Base-by-base conservation (phyloP, 2,329 filamentous ascomycete genomes). In the Coniochaeta ligniaria region DNA sequence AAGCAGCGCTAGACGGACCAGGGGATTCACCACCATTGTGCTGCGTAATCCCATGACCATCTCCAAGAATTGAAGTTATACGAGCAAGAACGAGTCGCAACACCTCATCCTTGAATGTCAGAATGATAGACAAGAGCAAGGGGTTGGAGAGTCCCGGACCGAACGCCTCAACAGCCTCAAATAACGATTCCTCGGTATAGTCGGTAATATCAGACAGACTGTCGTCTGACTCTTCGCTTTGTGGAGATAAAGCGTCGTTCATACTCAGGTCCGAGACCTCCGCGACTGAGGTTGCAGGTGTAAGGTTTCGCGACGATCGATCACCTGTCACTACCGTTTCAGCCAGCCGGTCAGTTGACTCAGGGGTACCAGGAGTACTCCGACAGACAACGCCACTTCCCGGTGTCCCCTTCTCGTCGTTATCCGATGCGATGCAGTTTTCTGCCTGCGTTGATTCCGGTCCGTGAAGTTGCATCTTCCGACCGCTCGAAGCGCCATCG, bases 121-220 rank as follows among this genome's bases (percentile, higher is more conserved):
- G 17, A 24, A 57, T 38, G 33, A 57, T 57, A 22, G 54, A 57
- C 7, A 57, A n/a, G 22, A 57, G 9, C n/a, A 57, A 17, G n/a
- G 54, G 31, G 22, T 57, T 57, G n/a, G 31, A 38, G n/a, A 57
- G 33, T 7, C 11, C 54, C 6, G 54, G 54, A 8, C 35, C 33
- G 22, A 57, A 38, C 31, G 31, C 33, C 12, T 57, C 54, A 12
- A 38, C 54, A 38, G 28, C 31, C 28, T 57, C 54, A 7, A 57
- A 57, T 8, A 57, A 38, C n/a, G 54, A 57, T 26, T 57, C 54
- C n/a, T 36, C 54, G n/a, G 54, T 57, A 36, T 57, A 57, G 33
- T 57, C 54, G 17, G 54, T 36, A 17, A 57, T 35, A 31, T 57
- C 54, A 16, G 54, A 57, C 5, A 38, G n/a, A 24, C 31, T 57